Evolutionary conservation across 139 green algal species (phyloP).

Genomic region (Chlorella sp.): DNA sequence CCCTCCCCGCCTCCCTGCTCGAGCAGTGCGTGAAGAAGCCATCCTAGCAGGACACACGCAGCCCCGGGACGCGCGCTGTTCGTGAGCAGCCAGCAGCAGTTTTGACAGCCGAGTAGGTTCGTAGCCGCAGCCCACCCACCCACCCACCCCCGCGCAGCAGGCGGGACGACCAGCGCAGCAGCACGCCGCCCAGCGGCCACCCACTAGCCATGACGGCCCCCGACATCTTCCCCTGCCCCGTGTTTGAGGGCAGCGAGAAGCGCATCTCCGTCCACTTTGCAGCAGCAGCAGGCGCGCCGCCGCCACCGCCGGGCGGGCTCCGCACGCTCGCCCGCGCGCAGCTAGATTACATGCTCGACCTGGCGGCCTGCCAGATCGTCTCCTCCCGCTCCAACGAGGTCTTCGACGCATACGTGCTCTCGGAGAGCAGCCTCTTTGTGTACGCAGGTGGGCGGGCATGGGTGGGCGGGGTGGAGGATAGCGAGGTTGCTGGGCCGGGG

Average conservation of each 20-base stretch:
- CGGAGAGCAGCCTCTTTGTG: conserved; percentile 96
- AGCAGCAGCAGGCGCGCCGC: conserved; percentile 13
- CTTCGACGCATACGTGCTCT: conserved; percentile 98
- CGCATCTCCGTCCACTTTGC: conserved; percentile 89
- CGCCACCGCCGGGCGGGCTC: conserved; percentile 51
- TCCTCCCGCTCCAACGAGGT: conserved; percentile 69
- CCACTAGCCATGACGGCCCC: conserved; percentile 27
- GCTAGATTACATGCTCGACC: conserved; percentile 67
- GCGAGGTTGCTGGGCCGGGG: no score
- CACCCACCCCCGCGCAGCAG: background rate
- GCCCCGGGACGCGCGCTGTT: no score
- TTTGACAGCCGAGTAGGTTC: no score
- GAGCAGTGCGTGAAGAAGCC: conserved; percentile 66
- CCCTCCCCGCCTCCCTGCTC: background rate
- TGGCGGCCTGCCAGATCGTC: conserved; percentile 94
- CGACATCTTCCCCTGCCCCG: conserved; percentile 53
- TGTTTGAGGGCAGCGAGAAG: conserved; percentile 97
- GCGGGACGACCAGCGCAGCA: background rate
- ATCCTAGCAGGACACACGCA: conserved; percentile 54
- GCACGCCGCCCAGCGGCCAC: background rate
- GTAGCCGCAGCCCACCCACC: background rate
- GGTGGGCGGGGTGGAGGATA: no score
- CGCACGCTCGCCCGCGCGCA: conserved; percentile 63
- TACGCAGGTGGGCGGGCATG: conserved; percentile 65
- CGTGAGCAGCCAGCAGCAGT: no score